Base-by-base conservation (phyloP, 352 stramenopile species). In the Phytophthora crassamura region DNA sequence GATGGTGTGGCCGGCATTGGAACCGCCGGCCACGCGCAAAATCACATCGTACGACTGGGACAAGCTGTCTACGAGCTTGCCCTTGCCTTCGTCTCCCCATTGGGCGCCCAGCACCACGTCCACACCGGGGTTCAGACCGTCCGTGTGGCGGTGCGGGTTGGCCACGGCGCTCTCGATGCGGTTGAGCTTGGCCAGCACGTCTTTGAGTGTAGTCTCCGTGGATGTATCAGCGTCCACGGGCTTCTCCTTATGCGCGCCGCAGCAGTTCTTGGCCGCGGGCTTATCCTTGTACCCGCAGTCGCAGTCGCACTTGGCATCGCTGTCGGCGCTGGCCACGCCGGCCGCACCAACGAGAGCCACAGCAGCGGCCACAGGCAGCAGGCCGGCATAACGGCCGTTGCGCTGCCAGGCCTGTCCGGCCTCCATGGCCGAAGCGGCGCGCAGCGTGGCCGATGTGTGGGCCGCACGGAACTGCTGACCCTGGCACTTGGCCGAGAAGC, bases 71-170 rank as follows among this genome's bases (percentile, higher is more conserved):
- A 99, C 97, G 28, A 99, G 90, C 77, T 99, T 99, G 69, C 98
- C 98, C 80, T 99, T 99, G 70, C 98, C 98, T 89, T 99, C 98
- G 73, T 99, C 97, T 33, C 98, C 98, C 97, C 97, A 99, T 67
- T 99, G 97, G 35, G 91, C 92, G 30, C 97, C 97, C 36, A 99
- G 80, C n/a, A 99, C 97, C 34, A 99, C 95, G 77, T 94, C 86
- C 38, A 95, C 88, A 48, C 88, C 85, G 36, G 58, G 41, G 66
- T 89, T 91, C 30, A 89, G 65, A 5, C 78, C 80, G 50, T 91
- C 82, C 47, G 83, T 75, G 63, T 84, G 67, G 50, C 84, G 86
- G 52, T 88, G 84, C 32, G 87, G 84, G 77, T 95, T 95, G 48
- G 87, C 84, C 50, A 95, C 84, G 3, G 87, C 87, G 56, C 82